phyloP scores from a whole-genome alignment of 2,329 filamentous ascomycete genomes.

The Fusarium sp. region DNA sequence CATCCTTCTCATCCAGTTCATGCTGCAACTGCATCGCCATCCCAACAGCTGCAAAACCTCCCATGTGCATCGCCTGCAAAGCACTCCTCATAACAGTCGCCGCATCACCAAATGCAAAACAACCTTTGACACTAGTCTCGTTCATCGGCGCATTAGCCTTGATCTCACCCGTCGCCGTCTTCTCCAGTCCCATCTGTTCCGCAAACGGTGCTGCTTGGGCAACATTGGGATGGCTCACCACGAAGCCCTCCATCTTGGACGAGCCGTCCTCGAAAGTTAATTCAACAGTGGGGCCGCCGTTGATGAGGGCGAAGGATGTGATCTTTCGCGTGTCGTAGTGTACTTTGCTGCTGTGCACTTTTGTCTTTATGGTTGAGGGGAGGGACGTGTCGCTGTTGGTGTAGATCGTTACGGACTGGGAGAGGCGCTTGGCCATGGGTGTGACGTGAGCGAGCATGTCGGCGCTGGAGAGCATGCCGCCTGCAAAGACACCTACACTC shows the following conservation, averaged over 20 bases:
- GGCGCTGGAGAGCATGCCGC: conserved; percentile 45
- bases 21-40: conserved; percentile 40
- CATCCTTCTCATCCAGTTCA: conserved; percentile 43
- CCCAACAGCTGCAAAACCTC: conserved; percentile 42
- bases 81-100: conserved; percentile 45
- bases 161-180: conserved; percentile 55
- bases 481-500: conserved; percentile 58
- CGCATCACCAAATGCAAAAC: conserved; percentile 64
- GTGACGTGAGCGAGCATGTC: conserved; percentile 51
- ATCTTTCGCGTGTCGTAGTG: conserved; percentile 50
- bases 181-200: conserved; percentile 55
- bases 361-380: conserved; percentile 38
- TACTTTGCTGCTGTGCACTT: conserved; percentile 47
- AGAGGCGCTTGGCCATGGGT: conserved; percentile 55
- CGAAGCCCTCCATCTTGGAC: conserved; percentile 50
- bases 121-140: conserved; percentile 59
- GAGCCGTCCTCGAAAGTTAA: conserved; percentile 54
- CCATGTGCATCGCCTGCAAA: conserved; percentile 43
- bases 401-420: conserved; percentile 59
- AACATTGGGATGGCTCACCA: conserved; percentile 51
- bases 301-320: conserved; percentile 42
- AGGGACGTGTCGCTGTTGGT: conserved; percentile 56
- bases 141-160: conserved; percentile 55
- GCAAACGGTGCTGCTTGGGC: conserved; percentile 53
- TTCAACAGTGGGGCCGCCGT: conserved; percentile 42